A percentile compares a stretch with the other conserved stretches of the same genome.
Conservation (phyloP, 2,329 filamentous ascomycete genomes). For the Thelonectria discophora region DNA sequence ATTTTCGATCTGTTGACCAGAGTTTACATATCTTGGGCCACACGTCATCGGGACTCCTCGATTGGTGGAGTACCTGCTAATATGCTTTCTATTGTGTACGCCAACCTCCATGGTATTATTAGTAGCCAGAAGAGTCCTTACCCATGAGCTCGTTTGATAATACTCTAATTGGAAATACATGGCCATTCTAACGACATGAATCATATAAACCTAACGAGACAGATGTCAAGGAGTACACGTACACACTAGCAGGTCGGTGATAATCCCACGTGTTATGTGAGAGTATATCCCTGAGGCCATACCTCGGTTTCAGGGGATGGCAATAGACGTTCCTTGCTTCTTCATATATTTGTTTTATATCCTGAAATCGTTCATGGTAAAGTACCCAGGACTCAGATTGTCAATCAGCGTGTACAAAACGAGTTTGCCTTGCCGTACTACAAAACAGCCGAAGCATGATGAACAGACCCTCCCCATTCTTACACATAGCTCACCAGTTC, state of each 20-base stretch:
- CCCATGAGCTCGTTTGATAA: too few species aligned
- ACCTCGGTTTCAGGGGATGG: slow-evolving; percentile 73
- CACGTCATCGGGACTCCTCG: too few species aligned
- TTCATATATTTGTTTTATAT: slow-evolving; percentile 63
- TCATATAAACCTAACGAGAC: too few species aligned
- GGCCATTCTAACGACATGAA: too few species aligned
- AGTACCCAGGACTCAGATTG: slow-evolving; percentile 72
- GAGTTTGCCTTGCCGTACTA: slow-evolving; percentile 79
- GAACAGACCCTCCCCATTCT: slow-evolving; percentile 74
- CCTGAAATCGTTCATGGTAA: slow-evolving; percentile 67
- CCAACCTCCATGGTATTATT: too few species aligned
- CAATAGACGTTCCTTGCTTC: slow-evolving; percentile 76
- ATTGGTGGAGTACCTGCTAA: too few species aligned
- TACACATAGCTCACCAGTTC: slow-evolving; percentile 53
- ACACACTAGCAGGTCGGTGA: slow-evolving; percentile 74
- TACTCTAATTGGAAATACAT: too few species aligned
- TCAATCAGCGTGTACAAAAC: slow-evolving; percentile 77
- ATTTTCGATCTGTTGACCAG: too few species aligned
- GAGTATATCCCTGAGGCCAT: slow-evolving; percentile 75
- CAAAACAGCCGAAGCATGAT: slow-evolving; percentile 77
- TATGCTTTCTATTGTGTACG: too few species aligned
- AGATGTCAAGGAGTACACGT: slow-evolving; percentile 10
- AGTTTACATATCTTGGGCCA: too few species aligned
- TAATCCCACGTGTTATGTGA: slow-evolving; percentile 76
- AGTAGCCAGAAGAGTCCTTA: too few species aligned